phyloP scores from a whole-genome alignment of 306 rosid species.

The Pyrus betulifolia region DNA sequence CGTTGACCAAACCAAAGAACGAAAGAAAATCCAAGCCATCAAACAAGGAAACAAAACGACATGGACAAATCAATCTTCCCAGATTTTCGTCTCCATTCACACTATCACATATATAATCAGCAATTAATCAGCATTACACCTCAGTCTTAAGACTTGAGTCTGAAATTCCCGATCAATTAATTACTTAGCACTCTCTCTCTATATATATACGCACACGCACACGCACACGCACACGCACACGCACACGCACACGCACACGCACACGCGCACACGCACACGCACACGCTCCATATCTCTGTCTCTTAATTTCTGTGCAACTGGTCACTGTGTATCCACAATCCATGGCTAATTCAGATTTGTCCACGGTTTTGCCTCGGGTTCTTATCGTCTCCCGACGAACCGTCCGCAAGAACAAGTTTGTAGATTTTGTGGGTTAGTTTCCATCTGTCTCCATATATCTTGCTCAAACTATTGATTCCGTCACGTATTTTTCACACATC shows the following conservation, averaged over 20 bases:
- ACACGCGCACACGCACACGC: no score
- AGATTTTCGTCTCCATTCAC: background rate
- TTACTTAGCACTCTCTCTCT: no score
- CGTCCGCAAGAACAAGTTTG: constrained; percentile 35
- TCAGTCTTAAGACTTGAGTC: background rate
- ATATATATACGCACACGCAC: no score
- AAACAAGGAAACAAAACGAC: background rate
- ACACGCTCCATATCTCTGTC: background rate
- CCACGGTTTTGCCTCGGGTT: constrained; percentile 33
- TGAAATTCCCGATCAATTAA: background rate
- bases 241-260: no score
- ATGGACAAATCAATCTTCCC: background rate
- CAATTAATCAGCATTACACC: background rate
- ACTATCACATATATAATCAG: no score
- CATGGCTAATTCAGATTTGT: constrained; percentile 15
- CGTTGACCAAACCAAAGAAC: background rate
- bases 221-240: no score
- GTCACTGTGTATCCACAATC: background rate
- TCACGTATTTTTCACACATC: no score
- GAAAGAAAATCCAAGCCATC: background rate
- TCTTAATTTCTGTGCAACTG: background rate
- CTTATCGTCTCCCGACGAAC: constrained; percentile 43
- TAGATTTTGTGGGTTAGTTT: constrained; percentile 38
- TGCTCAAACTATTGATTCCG: no score
- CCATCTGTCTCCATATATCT: background rate